Percentiles rank a stretch among this genome's conserved stretches.
phyloP scores from a whole-genome alignment of 2,329 filamentous ascomycete species.

The Ceratocystis ficicola region DNA sequence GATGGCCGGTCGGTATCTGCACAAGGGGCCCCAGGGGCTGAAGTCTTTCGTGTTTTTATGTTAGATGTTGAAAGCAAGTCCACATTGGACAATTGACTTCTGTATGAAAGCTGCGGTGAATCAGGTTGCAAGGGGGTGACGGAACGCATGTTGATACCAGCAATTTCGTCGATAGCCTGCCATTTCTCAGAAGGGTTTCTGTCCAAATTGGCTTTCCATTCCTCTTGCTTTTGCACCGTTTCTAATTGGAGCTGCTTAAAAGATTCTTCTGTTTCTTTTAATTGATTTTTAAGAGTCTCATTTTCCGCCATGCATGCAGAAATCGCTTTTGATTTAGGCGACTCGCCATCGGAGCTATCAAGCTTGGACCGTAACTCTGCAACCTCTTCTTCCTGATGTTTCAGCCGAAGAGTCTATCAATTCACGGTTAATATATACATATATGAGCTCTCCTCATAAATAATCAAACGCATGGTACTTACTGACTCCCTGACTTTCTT shows the following conservation, averaged over 20 bases:
- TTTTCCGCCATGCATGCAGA: slow-evolving; percentile 6
- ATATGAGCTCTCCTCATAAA: neutral
- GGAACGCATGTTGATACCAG: neutral
- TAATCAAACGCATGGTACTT: slow-evolving; percentile 29
- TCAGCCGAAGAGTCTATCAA: slow-evolving; percentile 32
- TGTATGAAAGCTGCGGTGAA: slow-evolving; percentile 15
- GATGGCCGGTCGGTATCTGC: slow-evolving; percentile 14
- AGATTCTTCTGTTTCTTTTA: slow-evolving; percentile 1
- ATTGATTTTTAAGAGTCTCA: neutral
- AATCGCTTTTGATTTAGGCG: neutral
- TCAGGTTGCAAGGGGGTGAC: neutral
- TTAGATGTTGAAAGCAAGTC: slow-evolving; percentile 14
- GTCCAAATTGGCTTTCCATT: neutral
- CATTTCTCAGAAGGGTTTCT: slow-evolving; percentile 1
- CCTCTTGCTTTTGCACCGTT: slow-evolving; percentile 8
- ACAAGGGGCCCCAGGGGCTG: neutral
- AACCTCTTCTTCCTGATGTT: slow-evolving; percentile 65
- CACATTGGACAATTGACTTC: slow-evolving; percentile 9
- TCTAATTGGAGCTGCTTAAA: slow-evolving; percentile 15
- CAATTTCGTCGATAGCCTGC: slow-evolving; percentile 8
- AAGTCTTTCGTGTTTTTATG: slow-evolving; percentile 2
- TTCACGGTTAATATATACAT: neutral
- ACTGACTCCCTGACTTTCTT: slow-evolving; percentile 81
- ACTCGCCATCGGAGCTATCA: neutral
- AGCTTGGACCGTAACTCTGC: slow-evolving; percentile 48